These are phyloP conservation scores for Pholiota molesta DNA, from an alignment of 768 basidiomycete species.

Conservation along the genomic window DNA sequence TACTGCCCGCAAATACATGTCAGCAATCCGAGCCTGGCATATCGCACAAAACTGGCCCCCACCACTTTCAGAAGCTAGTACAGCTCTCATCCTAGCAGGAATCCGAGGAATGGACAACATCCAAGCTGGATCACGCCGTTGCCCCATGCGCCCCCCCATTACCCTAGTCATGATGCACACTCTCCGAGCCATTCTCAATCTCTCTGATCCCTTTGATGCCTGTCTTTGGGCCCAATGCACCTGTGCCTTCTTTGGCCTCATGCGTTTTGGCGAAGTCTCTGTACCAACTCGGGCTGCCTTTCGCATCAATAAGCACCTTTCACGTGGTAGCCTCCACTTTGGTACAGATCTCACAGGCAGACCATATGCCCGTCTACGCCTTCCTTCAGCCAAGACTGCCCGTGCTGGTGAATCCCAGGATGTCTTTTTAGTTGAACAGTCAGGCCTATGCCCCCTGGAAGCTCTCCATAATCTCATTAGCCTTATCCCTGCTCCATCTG, in stretches of 20 bases:
- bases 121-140: conserved; percentile 12
- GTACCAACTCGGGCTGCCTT: conserved; percentile 25
- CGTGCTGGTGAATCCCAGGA: conserved; percentile 32
- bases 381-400: conserved; percentile 41
- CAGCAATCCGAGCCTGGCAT: conserved; percentile 40
- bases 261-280: conserved; percentile 40
- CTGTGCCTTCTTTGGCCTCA: conserved; percentile 43
- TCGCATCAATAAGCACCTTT: conserved; percentile 25
- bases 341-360: conserved; percentile 26
- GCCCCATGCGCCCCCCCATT: conserved; percentile 33
- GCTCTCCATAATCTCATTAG: conserved; percentile 32
- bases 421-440: conserved; percentile 27
- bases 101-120: conserved; percentile 31
- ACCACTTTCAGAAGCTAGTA: conserved; percentile 27
- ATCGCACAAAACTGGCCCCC: conserved; percentile 39
- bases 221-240: conserved; percentile 39
- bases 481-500: conserved; percentile 27
- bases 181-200: conserved; percentile 24
- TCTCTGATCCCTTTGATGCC: conserved; percentile 38
- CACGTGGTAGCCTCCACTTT: conserved; percentile 21
- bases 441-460: conserved; percentile 28
- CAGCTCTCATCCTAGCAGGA: conserved; percentile 27
- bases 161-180: conserved; percentile 33
- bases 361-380: conserved; percentile 29
- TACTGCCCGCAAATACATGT: conserved; percentile 34